Base-by-base conservation (phyloP, 768 basidiomycete genomes). In the Imleria badia region DNA sequence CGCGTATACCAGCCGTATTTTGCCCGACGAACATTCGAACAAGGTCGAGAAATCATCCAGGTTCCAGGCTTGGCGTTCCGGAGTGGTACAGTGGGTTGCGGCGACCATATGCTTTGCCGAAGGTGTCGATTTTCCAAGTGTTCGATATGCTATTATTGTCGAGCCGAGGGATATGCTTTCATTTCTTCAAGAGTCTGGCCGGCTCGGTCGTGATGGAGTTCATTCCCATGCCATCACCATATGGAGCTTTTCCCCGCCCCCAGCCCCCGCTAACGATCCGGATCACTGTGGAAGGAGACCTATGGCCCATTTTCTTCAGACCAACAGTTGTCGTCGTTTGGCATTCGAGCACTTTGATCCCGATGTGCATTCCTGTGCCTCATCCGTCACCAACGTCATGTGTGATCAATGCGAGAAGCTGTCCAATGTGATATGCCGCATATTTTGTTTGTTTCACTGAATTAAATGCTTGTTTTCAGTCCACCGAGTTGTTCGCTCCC, bases 121-220 rank as follows among this genome's bases (percentile, higher is more conserved):
- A 11, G 57, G 53, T 0, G 40, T 55, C 0, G 48, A 58, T n/a
- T 58, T 58, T 11, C 33, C 48, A 0, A 42, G 53, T 0, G 49
- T 51, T 1, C 11, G 33, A 5, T 42, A 43, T 12, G 49, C 29
- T 5, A 43, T 52, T 2, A 43, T 56, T 1, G 46, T 56, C 0
- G 51, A 52, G 1, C 51, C 51, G 1, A 48, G 3, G 17, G 49
- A 56, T 3, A 59, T 61, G 52, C 33, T 61, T 0, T 51, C 22
- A 0, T 54, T 62, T 39, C 59, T 62, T 7, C 61, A 61, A 39
- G 61, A 62, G 8, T 61, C 52, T 6, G 52, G 61, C 0, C 49
- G 17, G 5, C 55, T 62, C 7, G 61, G 61, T 0, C 30, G 45
- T 19, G 59, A 62, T 15, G 45, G 60, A 0, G 1, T 23, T 5